phyloP scores from a whole-genome alignment of 2,329 filamentous ascomycete species.

The Trichoderma sp. region DNA sequence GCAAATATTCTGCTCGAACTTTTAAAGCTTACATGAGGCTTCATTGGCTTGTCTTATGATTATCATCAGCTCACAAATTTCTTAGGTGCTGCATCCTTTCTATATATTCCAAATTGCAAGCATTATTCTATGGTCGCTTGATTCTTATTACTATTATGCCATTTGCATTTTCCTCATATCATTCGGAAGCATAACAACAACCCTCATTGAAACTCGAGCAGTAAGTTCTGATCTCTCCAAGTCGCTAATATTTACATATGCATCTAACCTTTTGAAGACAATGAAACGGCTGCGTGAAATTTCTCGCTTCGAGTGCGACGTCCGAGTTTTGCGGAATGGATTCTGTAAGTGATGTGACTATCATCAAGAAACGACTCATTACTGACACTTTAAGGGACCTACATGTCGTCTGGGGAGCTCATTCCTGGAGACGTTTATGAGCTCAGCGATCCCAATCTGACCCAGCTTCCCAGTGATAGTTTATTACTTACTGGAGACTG shows the following conservation, averaged over 20 bases:
- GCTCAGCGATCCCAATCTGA: conserved; percentile 87
- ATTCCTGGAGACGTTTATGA: conserved; percentile 97
- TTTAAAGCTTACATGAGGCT: not conserved
- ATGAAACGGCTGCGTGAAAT: conserved; percentile 91
- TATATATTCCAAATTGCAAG: conserved; percentile 98
- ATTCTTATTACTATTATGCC: conserved; percentile 98
- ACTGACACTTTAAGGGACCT: conserved; percentile 60
- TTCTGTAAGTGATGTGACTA: conserved; percentile 68
- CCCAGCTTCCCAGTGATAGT: conserved; percentile 90
- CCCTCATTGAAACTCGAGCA: conserved; percentile 84
- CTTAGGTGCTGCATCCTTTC: conserved; percentile 88
- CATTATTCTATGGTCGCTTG: conserved; percentile 89
- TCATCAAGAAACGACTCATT: not conserved
- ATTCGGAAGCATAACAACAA: conserved; percentile 85
- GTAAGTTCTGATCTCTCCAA: conserved; percentile 49
- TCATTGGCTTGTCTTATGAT: not conserved
- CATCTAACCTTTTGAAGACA: conserved; percentile 56
- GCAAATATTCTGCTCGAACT: conserved; percentile 13
- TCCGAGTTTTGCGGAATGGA: conserved; percentile 88
- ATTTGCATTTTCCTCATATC: conserved; percentile 95
- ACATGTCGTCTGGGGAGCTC: conserved; percentile 82
- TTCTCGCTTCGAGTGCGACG: conserved; percentile 92
- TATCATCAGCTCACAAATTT: not conserved
- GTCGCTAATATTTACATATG: not conserved
- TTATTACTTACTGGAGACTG: conserved; percentile 90